Evolutionary conservation across 805 yeast genomes (phyloP).

Genomic region (Metschnikowia orientalis): DNA sequence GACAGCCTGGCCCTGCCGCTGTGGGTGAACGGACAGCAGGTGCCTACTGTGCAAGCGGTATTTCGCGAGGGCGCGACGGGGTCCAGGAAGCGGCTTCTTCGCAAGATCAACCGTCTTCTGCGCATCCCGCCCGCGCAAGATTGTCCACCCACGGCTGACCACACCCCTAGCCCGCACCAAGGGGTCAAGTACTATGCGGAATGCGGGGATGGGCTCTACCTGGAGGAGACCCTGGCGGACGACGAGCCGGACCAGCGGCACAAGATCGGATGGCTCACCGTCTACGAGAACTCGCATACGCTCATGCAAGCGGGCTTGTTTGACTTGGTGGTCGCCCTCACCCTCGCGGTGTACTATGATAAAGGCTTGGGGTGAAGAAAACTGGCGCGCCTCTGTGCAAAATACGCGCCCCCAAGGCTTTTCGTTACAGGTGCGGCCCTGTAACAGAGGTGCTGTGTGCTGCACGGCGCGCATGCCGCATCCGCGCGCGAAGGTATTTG

Average conservation of each 20-base stretch:
- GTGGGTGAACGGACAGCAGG: constrained; percentile 12
- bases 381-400: too few species aligned
- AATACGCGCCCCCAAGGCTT: too few species aligned
- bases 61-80: constrained; percentile 40
- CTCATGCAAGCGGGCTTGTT: constrained; percentile 42
- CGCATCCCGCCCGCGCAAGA: constrained; percentile 4
- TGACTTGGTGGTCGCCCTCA: constrained; percentile 50
- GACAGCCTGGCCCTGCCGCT: constrained; percentile 22
- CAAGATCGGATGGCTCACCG: constrained; percentile 63
- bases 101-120: constrained; percentile 28
- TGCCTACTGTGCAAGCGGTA: constrained; percentile 32
- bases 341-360: constrained; percentile 49
- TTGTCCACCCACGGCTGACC: constrained; percentile 1
- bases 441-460: too few species aligned
- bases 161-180: constrained; percentile 6
- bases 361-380: too few species aligned
- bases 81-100: constrained; percentile 34
- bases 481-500: too few species aligned
- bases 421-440: too few species aligned
- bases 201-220: constrained; percentile 55
- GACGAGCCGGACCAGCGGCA: constrained; percentile 53
- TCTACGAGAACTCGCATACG: constrained; percentile 43
- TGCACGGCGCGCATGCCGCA: too few species aligned
- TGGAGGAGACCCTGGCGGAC: constrained; percentile 43
- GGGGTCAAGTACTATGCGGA: constrained; percentile 31